Percentiles rank a stretch among this genome's conserved stretches.
Evolutionary conservation across 768 basidiomycete species (phyloP).

Genomic region (Collybia mongolica): DNA sequence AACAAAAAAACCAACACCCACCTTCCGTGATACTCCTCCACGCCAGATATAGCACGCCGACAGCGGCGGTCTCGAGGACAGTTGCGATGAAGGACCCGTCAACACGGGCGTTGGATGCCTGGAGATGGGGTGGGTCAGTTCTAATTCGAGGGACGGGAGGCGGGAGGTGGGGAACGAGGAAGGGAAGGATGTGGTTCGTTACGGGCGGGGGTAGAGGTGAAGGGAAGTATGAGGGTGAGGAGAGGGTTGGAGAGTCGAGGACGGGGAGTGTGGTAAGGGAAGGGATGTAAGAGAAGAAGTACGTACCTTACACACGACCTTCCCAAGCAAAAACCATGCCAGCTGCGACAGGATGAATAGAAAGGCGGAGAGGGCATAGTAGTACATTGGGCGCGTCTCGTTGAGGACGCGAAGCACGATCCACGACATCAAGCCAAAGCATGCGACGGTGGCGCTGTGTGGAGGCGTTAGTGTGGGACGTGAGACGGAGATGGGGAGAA

Average conservation of each 20-base stretch:
- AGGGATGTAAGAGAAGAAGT: no score
- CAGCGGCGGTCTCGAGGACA: constrained; percentile 73
- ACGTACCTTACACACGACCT: constrained; percentile 70
- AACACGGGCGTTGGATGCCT: constrained; percentile 66
- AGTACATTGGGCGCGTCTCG: no score
- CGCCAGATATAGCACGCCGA: constrained; percentile 68
- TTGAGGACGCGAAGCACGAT: constrained; percentile 75
- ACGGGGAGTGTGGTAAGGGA: background rate
- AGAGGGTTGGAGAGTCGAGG: background rate
- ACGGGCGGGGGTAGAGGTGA: no score
- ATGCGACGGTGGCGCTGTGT: constrained; percentile 46
- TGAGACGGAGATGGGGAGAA: background rate
- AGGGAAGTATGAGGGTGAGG: no score
- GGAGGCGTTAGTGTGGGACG: background rate
- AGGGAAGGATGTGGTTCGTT: no score
- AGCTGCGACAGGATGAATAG: constrained; percentile 82
- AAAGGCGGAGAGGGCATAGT: constrained; percentile 65
- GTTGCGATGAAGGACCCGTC: constrained; percentile 91
- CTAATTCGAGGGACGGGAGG: no score
- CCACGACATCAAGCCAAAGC: constrained; percentile 75
- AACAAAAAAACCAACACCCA: constrained; percentile 27
- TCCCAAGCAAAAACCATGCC: constrained; percentile 77
- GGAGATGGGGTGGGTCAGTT: no score
- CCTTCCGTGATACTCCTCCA: constrained; percentile 93
- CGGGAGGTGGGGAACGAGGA: no score